phyloP scores from a whole-genome alignment of 352 stramenopile species.

The Peronospora belbahrii region DNA sequence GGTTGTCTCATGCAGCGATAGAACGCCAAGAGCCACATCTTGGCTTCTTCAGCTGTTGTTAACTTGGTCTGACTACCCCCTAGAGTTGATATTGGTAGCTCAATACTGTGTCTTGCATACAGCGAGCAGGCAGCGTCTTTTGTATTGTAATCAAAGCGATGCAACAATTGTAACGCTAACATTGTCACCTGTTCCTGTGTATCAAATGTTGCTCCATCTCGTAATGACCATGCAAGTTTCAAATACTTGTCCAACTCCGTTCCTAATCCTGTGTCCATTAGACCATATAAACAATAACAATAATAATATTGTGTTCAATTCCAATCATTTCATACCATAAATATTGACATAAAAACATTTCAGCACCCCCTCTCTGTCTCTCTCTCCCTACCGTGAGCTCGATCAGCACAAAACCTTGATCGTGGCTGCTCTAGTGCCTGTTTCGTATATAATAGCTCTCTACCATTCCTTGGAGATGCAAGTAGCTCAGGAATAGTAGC shows the following conservation, averaged over 20 bases:
- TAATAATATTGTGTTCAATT: neutral
- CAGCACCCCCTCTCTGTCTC: too few species aligned
- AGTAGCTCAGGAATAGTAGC: conserved; percentile 55
- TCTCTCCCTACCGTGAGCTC: conserved; percentile 38
- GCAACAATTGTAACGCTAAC: conserved; percentile 67
- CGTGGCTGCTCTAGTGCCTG: conserved; percentile 27
- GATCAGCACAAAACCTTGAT: conserved; percentile 37
- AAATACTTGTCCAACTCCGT: conserved; percentile 73
- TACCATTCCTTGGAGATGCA: conserved; percentile 5
- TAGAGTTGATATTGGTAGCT: conserved; percentile 35
- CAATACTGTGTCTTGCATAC: conserved; percentile 77
- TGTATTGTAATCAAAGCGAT: conserved; percentile 77
- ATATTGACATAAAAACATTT: too few species aligned
- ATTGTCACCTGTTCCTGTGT: conserved; percentile 64
- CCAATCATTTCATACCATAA: neutral
- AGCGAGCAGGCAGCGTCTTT: conserved; percentile 70
- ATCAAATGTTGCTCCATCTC: conserved; percentile 76
- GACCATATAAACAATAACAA: neutral
- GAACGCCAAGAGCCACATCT: conserved; percentile 55
- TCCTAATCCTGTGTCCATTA: conserved; percentile 32
- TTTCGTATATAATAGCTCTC: conserved; percentile 21
- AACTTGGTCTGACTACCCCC: conserved; percentile 7
- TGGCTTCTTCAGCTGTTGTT: conserved; percentile 32
- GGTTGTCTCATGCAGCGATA: conserved; percentile 51
- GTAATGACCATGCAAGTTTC: conserved; percentile 58